phyloP scores from a whole-genome alignment of 73 alveolate species.

The Tetrahymena borealis region DNA sequence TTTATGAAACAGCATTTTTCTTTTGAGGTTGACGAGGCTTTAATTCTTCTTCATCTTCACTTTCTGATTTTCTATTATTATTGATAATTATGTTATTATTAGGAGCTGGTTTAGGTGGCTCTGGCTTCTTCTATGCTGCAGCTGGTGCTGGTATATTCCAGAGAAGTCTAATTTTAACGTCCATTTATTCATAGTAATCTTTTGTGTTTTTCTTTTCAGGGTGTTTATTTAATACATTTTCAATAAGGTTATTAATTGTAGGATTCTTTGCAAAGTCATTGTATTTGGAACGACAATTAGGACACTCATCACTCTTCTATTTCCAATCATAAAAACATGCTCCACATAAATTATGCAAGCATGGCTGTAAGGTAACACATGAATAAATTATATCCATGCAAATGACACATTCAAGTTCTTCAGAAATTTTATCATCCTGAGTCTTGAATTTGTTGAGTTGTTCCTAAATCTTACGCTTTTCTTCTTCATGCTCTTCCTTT shows the following conservation, averaged over 20 bases:
- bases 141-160: constrained; percentile 20
- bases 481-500: constrained; percentile 7
- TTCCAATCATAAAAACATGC: constrained; percentile 86
- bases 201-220: constrained; percentile 52
- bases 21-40: background rate
- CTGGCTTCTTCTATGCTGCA: background rate
- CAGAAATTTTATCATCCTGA: constrained; percentile 39
- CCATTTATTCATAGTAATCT: constrained; percentile 54
- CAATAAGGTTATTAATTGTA: constrained; percentile 55
- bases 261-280: constrained; percentile 60
- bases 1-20: background rate
- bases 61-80: background rate
- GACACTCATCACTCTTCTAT: constrained; percentile 64
- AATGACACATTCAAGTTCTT: constrained; percentile 61
- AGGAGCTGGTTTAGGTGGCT: background rate
- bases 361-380: constrained; percentile 76
- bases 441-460: background rate
- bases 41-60: background rate
- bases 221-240: constrained; percentile 33
- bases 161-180: constrained; percentile 42
- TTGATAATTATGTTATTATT: too few species aligned
- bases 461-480: constrained; percentile 15
- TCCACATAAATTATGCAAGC: constrained; percentile 87
- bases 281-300: constrained; percentile 64
- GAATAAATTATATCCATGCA: constrained; percentile 68